Evolutionary conservation across 2,329 filamentous ascomycete genomes (phyloP).

Genomic region (Ceratocystis harringtonii): DNA sequence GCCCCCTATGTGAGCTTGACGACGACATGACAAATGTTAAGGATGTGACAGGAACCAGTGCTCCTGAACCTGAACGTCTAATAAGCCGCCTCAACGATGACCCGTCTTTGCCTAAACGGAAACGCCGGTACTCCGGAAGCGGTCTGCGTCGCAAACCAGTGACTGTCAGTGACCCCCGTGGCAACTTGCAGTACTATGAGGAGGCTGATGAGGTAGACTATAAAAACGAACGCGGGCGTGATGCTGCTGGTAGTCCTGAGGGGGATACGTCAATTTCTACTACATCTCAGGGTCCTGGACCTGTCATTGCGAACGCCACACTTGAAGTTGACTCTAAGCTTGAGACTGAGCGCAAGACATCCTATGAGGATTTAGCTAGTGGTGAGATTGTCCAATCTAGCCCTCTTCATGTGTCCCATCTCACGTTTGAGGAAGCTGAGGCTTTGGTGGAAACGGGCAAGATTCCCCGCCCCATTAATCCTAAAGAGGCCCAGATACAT

Average conservation of each 20-base stretch:
- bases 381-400: conserved; percentile 1
- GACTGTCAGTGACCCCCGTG: conserved; percentile 54
- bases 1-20: conserved; percentile 4
- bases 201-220: conserved; percentile 76
- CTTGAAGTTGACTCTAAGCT: conserved; percentile 8
- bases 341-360: neutral
- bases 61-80: conserved; percentile 43
- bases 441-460: conserved; percentile 20
- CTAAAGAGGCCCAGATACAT: conserved; percentile 57
- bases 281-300: neutral
- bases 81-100: conserved; percentile 12
- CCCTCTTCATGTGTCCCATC: conserved; percentile 16
- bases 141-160: conserved; percentile 60
- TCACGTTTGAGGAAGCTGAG: conserved; percentile 16
- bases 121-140: conserved; percentile 73
- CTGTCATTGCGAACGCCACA: neutral
- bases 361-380: neutral
- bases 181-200: conserved; percentile 80
- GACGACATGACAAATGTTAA: conserved; percentile 26
- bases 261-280: conserved; percentile 18
- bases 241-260: conserved; percentile 12
- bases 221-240: conserved; percentile 47
- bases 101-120: conserved; percentile 29
- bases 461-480: conserved; percentile 51
- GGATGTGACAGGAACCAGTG: conserved; percentile 48